A percentile compares a stretch with the other conserved stretches of the same genome.
Conservation (phyloP, 2,329 filamentous ascomycete genomes). For the Epichloe glyceriae region DNA sequence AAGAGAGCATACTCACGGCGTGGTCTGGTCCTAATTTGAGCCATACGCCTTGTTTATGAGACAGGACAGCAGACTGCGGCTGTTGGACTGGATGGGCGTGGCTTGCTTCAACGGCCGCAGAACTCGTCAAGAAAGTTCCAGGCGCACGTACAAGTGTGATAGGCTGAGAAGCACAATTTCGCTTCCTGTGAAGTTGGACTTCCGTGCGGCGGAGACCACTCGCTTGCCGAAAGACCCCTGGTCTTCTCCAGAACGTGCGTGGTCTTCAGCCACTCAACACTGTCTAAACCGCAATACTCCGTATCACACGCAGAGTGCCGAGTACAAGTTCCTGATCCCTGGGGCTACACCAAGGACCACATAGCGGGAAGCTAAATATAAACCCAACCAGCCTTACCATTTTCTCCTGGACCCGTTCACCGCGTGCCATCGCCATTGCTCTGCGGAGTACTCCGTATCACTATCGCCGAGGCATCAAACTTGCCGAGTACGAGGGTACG, state of each 20-base stretch:
- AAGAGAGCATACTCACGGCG: background rate
- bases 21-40: background rate
- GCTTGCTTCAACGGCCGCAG: background rate
- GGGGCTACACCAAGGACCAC: background rate
- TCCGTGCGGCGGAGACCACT: background rate
- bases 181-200: background rate
- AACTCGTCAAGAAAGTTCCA: background rate
- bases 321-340: background rate
- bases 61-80: background rate
- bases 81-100: background rate
- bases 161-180: background rate
- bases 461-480: no score
- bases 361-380: background rate
- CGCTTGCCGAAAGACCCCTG: background rate
- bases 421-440: no score
- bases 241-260: background rate
- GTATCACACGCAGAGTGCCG: no score
- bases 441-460: no score
- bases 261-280: background rate
- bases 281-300: no score
- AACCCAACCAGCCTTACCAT: background rate
- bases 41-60: background rate
- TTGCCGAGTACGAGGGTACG: no score
- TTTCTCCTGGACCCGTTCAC: background rate
- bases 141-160: background rate